phyloP scores from a whole-genome alignment of 2,329 filamentous ascomycete genomes.

The Hirsutella minnesotensis region DNA sequence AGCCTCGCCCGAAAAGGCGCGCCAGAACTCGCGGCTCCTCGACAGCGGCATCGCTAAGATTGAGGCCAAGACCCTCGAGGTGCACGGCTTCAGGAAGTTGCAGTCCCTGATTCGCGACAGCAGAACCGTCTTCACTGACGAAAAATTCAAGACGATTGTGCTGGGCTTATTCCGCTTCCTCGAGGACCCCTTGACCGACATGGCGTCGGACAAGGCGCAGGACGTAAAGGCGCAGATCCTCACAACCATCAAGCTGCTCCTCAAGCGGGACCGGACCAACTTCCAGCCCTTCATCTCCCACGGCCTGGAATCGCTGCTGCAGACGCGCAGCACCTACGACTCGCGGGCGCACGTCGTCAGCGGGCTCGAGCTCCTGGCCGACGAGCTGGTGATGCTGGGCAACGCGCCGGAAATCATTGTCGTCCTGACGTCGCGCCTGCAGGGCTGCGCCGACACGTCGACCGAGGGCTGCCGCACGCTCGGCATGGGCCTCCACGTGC shows the following conservation, averaged over 20 bases:
- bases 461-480: constrained; percentile 38
- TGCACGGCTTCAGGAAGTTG: constrained; percentile 68
- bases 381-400: constrained; percentile 57
- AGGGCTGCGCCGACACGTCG: constrained; percentile 25
- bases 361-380: constrained; percentile 61
- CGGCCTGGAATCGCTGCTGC: constrained; percentile 55
- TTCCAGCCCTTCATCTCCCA: constrained; percentile 58
- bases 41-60: constrained; percentile 66
- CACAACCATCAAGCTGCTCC: constrained; percentile 60
- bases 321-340: constrained; percentile 54
- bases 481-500: constrained; percentile 52
- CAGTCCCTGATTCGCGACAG: constrained; percentile 62
- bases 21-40: constrained; percentile 50
- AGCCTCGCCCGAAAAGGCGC: constrained; percentile 34
- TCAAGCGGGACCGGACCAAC: constrained; percentile 52
- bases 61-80: constrained; percentile 59
- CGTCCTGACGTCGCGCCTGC: constrained; percentile 38
- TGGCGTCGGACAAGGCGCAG: constrained; percentile 52
- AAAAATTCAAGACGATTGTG: constrained; percentile 58
- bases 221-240: constrained; percentile 66
- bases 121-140: constrained; percentile 49
- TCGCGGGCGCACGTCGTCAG: constrained; percentile 59
- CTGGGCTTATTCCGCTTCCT: constrained; percentile 61
- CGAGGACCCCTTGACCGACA: constrained; percentile 43
- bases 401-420: constrained; percentile 48